Evolutionary conservation across 208 protist genomes (phyloP), one percentile per base, ranked within the genome.

Genomic region (Naegleria gruberi): DNA sequence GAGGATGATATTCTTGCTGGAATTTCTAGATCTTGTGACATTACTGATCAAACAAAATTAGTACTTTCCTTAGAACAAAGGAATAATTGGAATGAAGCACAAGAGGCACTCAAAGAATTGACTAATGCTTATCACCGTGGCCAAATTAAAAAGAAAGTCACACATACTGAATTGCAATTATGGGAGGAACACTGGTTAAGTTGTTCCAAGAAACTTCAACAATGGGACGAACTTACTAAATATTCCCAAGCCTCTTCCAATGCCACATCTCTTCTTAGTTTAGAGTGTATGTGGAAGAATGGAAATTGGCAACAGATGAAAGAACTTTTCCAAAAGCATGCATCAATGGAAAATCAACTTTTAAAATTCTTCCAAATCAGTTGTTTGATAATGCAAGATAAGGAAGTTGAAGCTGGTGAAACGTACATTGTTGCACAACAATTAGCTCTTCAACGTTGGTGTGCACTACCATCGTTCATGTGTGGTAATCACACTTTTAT

Each of bases 171-270:
- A 45, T 26, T 87, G 40, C 8, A 15, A 6, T 12, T 91, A 1
- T 89, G 51, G 46, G 81, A 91, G 26, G 90, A 91, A 4, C 26
- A 73, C 5, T 85, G 81, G 84, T 8, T 89, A 0, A 65, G 1
- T 15, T 83, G 82, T n/a, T 87, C 90, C 4, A 86, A 82, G 23
- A 91, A 91, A 46, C 37, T 91, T 37, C 44, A 89, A 47, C 90
- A 91, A 46, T 91, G 90, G 90, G 73, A 89, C 17, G 90, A 91
- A 77, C 34, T 57, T 8, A 89, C 82, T n/a, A 77, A 83, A 37
- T 89, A 47, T 82, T 87, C 84, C 37, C 57, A 81, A 73, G 10
- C 7, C 2, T 42, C 45, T 15, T 10, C 4, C 26, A 30, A 1
- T 3, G n/a, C 37, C 19, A 19, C 44, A 4, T 12, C 83, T 37